These are phyloP conservation scores for Cruciata laevipes DNA, from an alignment of 257 asterid genomes.

Conservation along the genomic window DNA sequence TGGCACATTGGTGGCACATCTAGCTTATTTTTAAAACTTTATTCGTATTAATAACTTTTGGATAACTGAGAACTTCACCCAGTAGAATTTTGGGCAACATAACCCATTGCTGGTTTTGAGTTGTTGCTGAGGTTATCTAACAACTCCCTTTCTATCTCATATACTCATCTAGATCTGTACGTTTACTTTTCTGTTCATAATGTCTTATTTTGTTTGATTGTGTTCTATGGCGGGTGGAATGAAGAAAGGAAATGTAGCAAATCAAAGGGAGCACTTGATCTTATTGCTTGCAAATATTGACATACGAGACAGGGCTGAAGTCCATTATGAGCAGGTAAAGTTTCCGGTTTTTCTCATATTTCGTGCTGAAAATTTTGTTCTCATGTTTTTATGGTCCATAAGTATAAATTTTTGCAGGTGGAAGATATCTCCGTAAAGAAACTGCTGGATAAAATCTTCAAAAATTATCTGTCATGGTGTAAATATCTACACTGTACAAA, in stretches of 20 bases:
- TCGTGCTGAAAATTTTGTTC: neutral
- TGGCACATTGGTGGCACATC: neutral
- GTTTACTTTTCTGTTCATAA: constrained; percentile 6
- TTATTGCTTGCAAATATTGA: constrained; percentile 93
- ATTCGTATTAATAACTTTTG: neutral
- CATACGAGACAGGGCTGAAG: constrained; percentile 56
- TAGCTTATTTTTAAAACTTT: neutral
- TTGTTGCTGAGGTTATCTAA: neutral
- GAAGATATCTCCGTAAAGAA: constrained; percentile 46
- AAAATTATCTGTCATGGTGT: constrained; percentile 89
- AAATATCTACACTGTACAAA: constrained; percentile 59
- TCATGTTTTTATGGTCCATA: constrained; percentile 6
- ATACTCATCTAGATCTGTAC: neutral
- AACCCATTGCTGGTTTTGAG: neutral
- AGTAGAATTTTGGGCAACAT: neutral
- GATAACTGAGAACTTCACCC: neutral
- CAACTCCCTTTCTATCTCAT: neutral
- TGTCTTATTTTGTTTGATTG: constrained; percentile 22
- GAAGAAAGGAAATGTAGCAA: constrained; percentile 96
- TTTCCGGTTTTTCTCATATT: constrained; percentile 13
- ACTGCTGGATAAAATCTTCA: constrained; percentile 67
- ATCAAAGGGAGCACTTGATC: constrained; percentile 96
- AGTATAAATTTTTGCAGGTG: constrained; percentile 44
- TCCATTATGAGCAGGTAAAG: constrained; percentile 50
- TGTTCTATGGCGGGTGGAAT: constrained; percentile 28